phyloP scores from a whole-genome alignment of 306 rosid species.

The Senna siamea region DNA sequence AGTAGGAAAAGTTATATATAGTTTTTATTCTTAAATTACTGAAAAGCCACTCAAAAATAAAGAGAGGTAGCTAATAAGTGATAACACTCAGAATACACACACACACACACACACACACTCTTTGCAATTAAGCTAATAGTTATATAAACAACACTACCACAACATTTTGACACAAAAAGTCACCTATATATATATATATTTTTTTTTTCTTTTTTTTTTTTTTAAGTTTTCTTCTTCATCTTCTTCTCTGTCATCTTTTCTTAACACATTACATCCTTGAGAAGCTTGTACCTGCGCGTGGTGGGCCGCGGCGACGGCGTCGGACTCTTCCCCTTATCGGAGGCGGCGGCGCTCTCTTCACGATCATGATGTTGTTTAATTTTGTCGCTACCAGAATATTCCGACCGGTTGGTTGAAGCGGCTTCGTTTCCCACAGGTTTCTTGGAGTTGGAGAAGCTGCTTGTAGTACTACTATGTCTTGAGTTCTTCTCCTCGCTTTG shows the following conservation, averaged over 20 bases:
- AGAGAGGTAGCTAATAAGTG: background rate
- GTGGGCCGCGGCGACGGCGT: slow-evolving; percentile 71
- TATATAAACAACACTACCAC: slow-evolving; percentile 36
- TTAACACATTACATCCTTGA: slow-evolving; percentile 96
- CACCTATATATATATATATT: background rate
- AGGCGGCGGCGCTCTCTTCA: slow-evolving; percentile 38
- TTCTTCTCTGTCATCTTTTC: background rate
- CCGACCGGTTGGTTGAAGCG: slow-evolving; percentile 52
- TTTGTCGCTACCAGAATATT: slow-evolving; percentile 67
- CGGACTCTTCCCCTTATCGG: slow-evolving; percentile 49
- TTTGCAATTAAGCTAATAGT: slow-evolving; percentile 38
- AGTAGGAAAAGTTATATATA: slow-evolving; percentile 26
- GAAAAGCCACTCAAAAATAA: slow-evolving; percentile 8
- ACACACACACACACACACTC: slow-evolving; percentile 44
- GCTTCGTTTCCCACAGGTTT: slow-evolving; percentile 37
- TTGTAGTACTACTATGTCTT: slow-evolving; percentile 30
- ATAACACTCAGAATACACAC: slow-evolving; percentile 9
- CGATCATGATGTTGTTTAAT: slow-evolving; percentile 74
- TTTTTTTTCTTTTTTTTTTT: slow-evolving; percentile 19
- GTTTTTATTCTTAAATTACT: slow-evolving; percentile 59
- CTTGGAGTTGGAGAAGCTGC: slow-evolving; percentile 46
- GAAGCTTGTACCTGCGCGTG: slow-evolving; percentile 99
- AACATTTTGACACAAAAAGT: slow-evolving; percentile 1
- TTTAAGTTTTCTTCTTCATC: background rate
- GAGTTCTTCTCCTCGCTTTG: slow-evolving; percentile 59